Conservation (phyloP, 345 rosid species). For the Noccaea bulbosa region DNA sequence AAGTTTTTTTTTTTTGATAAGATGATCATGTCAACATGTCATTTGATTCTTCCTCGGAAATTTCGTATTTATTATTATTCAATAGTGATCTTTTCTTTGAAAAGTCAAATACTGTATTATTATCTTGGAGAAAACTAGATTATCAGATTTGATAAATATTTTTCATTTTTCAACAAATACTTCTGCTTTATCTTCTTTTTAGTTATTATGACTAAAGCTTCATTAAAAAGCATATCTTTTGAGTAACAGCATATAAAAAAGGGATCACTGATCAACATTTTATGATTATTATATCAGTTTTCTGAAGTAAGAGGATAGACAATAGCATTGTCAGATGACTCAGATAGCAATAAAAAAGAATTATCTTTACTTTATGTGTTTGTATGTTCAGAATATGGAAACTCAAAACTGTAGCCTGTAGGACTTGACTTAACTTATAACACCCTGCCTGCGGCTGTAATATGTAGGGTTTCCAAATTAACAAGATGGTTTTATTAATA, state of each 20-base stretch:
- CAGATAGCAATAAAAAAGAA: background rate
- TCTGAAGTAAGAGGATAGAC: slow-evolving; percentile 7
- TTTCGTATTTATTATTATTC: slow-evolving; percentile 21
- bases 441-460: slow-evolving; percentile 1
- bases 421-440: background rate
- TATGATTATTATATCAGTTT: background rate
- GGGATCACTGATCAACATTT: no score
- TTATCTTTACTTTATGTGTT: background rate
- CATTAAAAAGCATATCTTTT: no score
- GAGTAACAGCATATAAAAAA: no score
- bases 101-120: slow-evolving; percentile 8
- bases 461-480: background rate
- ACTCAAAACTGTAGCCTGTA: background rate
- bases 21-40: slow-evolving; percentile 37
- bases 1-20: no score
- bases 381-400: background rate
- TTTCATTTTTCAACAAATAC: slow-evolving; percentile 3
- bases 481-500: background rate
- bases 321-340: slow-evolving; percentile 20
- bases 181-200: background rate
- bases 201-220: background rate
- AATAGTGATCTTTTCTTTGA: slow-evolving; percentile 14
- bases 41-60: slow-evolving; percentile 18
- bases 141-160: background rate
- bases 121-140: background rate